phyloP scores from a whole-genome alignment of 345 rosid species.

The Salix udensis region DNA sequence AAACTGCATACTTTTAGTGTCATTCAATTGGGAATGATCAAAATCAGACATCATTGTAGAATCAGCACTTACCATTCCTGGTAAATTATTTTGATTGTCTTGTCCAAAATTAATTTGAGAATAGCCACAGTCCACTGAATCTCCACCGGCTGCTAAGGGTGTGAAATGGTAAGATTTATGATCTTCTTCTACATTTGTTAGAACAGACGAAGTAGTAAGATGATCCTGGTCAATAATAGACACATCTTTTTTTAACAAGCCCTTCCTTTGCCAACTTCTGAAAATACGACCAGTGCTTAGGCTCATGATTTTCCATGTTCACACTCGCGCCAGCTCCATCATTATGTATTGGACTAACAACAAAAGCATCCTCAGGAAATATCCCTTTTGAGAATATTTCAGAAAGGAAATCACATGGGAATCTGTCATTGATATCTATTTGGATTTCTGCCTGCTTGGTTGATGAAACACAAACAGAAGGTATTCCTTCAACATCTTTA shows the following conservation, averaged over 20 bases:
- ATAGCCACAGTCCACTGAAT: constrained; percentile 33
- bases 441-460: constrained; percentile 64
- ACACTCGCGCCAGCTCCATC: constrained; percentile 68
- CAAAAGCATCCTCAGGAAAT: constrained; percentile 47
- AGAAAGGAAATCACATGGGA: constrained; percentile 76
- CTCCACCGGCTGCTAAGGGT: constrained; percentile 36
- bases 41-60: constrained; percentile 22
- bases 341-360: constrained; percentile 33
- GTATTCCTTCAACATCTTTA: constrained; percentile 30
- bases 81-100: constrained; percentile 30
- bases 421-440: constrained; percentile 77
- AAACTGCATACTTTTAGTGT: constrained; percentile 59
- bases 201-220: constrained; percentile 27
- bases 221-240: constrained; percentile 60
- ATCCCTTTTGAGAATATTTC: constrained; percentile 63
- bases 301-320: constrained; percentile 69
- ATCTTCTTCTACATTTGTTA: constrained; percentile 34
- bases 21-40: constrained; percentile 35
- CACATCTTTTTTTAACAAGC: constrained; percentile 47
- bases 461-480: constrained; percentile 32
- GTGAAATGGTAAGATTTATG: constrained; percentile 31
- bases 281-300: constrained; percentile 81
- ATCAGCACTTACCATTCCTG: constrained; percentile 30
- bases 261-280: constrained; percentile 77
- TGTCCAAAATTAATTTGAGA: constrained; percentile 46